phyloP scores from a whole-genome alignment of 179 eudicot genomes.

The Heliamphora ciliata region DNA sequence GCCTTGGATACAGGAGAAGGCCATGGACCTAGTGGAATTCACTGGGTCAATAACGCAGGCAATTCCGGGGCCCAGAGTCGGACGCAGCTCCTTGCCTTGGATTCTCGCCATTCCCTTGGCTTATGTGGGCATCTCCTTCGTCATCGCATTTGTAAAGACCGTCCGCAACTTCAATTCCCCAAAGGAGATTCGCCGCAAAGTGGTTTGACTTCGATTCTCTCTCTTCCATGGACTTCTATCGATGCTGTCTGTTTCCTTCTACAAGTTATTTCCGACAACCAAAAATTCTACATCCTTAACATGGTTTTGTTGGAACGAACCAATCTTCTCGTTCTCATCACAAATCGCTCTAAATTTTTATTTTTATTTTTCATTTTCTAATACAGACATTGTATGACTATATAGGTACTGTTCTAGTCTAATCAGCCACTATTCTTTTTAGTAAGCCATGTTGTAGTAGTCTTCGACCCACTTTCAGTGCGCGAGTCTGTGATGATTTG shows the following conservation, averaged over 20 bases:
- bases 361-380: not conserved
- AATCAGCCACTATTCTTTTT: not conserved
- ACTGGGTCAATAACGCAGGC: constrained; percentile 79
- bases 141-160: constrained; percentile 50
- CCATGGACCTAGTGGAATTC: constrained; percentile 82
- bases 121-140: constrained; percentile 55
- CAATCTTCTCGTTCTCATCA: too few species aligned
- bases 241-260: not conserved
- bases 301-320: too few species aligned
- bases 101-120: constrained; percentile 68
- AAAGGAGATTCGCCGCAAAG: constrained; percentile 46
- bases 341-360: not conserved
- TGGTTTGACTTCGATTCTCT: constrained; percentile 30
- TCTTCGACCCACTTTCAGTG: not conserved
- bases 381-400: not conserved
- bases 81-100: constrained; percentile 65
- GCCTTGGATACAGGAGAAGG: constrained; percentile 88
- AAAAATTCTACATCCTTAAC: too few species aligned
- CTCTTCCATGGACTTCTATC: not conserved
- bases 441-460: not conserved
- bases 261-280: not conserved
- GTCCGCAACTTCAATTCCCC: constrained; percentile 60
- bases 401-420: not conserved
- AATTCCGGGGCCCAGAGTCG: constrained; percentile 83
- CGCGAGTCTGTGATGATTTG: not conserved